Evolutionary conservation across 495 filamentous ascomycete species (phyloP).

Genomic region (Cladorrhinum samala): DNA sequence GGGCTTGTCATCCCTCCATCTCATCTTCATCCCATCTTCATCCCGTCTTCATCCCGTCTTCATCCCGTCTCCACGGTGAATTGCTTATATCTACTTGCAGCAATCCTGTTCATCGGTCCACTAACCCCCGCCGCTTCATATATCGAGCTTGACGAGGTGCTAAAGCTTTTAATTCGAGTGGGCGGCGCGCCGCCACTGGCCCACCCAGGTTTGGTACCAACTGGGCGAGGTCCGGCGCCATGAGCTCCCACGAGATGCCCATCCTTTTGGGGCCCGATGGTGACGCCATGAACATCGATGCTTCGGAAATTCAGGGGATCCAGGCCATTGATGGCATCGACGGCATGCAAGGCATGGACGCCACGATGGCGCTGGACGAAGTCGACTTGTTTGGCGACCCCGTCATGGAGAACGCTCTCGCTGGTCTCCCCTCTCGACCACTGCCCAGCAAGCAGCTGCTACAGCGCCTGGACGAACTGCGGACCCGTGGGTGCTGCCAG

Average conservation of each 20-base stretch:
- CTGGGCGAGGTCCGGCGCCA: not conserved
- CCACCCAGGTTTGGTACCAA: not conserved
- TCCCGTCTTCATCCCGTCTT: no score
- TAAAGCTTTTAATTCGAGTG: not conserved
- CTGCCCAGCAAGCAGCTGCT: constrained; percentile 59
- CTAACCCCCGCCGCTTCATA: no score
- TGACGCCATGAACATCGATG: constrained; percentile 3
- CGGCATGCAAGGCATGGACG: constrained; percentile 15
- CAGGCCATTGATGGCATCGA: constrained; percentile 3
- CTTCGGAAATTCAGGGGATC: not conserved
- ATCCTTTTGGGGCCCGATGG: constrained; percentile 27
- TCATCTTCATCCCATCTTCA: no score
- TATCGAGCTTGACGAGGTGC: no score
- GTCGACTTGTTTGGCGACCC: constrained; percentile 74
- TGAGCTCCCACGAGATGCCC: constrained; percentile 32
- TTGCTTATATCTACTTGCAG: no score
- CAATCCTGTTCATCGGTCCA: no score
- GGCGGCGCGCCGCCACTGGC: not conserved
- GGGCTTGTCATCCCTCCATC: no score
- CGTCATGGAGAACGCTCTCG: constrained; percentile 44
- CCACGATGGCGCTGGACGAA: constrained; percentile 53
- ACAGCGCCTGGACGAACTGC: constrained; percentile 73
- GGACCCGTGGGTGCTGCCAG: constrained; percentile 75
- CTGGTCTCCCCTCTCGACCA: constrained; percentile 36
- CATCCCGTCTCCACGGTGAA: no score